Conservation (phyloP, 139 green algal genomes). For the Pseudopediastrum boryanum region DNA sequence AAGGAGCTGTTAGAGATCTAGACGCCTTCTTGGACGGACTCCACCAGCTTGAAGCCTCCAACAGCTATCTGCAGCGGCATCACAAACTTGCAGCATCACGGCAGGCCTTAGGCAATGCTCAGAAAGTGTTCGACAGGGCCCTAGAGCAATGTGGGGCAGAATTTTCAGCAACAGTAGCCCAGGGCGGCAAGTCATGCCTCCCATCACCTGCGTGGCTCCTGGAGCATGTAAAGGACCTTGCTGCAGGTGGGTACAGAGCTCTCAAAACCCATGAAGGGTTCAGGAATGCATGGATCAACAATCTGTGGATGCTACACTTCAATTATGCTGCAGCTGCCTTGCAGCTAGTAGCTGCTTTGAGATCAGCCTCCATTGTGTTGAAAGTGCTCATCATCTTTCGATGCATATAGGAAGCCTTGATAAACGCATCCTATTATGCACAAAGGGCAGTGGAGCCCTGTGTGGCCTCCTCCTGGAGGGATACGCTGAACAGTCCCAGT, state of each 20-base stretch:
- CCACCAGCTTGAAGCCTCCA: conserved; percentile 6
- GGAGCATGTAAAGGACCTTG: not conserved
- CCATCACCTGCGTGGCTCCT: not conserved
- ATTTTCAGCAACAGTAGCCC: conserved; percentile 4
- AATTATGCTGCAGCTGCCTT: too few relatives aligned
- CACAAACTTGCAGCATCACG: conserved; percentile 2
- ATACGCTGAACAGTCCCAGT: too few relatives aligned
- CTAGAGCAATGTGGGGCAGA: conserved; percentile 29
- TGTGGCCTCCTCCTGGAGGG: too few relatives aligned
- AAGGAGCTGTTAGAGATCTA: conserved; percentile 7
- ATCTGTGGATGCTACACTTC: too few relatives aligned
- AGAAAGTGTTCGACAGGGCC: conserved; percentile 25
- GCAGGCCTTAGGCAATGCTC: not conserved
- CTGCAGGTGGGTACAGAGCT: conserved; percentile 4
- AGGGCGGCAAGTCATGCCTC: not conserved
- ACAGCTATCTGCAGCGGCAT: conserved; percentile 13
- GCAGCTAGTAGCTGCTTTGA: too few relatives aligned
- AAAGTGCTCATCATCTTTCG: too few relatives aligned
- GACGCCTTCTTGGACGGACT: conserved; percentile 27
- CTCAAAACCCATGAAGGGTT: not conserved
- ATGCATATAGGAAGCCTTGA: too few relatives aligned
- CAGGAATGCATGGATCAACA: too few relatives aligned
- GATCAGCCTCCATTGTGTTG: too few relatives aligned
- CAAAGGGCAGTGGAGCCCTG: too few relatives aligned
- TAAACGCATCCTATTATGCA: too few relatives aligned